Percentiles rank a stretch among this genome's conserved stretches.
Evolutionary conservation across 208 protist species (phyloP).

Genomic region (Leishmania tarentolae): DNA sequence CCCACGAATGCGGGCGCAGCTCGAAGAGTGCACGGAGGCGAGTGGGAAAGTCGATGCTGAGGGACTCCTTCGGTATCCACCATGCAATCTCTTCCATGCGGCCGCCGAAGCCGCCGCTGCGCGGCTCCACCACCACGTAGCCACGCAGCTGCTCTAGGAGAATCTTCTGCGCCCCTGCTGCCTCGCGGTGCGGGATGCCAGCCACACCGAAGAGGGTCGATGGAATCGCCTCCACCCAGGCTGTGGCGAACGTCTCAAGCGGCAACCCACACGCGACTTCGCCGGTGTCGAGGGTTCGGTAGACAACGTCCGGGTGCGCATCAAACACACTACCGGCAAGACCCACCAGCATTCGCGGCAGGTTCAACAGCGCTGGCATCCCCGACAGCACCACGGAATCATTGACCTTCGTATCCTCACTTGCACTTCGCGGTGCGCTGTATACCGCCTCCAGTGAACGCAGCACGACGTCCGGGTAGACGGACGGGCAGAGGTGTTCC

Average conservation of each 20-base stretch:
- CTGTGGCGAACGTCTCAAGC: slow-evolving; percentile 38
- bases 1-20: slow-evolving; percentile 50
- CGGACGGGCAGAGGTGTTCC: slow-evolving; percentile 50
- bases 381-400: slow-evolving; percentile 5
- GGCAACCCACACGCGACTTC: slow-evolving; percentile 25
- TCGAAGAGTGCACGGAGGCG: slow-evolving; percentile 62
- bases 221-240: slow-evolving; percentile 42
- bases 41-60: slow-evolving; percentile 38
- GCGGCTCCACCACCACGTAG: slow-evolving; percentile 31
- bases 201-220: slow-evolving; percentile 34
- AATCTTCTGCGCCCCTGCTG: background rate
- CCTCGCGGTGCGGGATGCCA: slow-evolving; percentile 16
- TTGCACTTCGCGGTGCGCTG: slow-evolving; percentile 10
- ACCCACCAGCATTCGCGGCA: slow-evolving; percentile 35
- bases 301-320: slow-evolving; percentile 6
- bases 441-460: slow-evolving; percentile 50
- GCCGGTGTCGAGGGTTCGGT: slow-evolving; percentile 10
- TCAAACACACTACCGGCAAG: slow-evolving; percentile 58
- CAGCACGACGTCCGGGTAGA: slow-evolving; percentile 61
- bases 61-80: slow-evolving; percentile 51
- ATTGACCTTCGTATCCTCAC: background rate
- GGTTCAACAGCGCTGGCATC: slow-evolving; percentile 23
- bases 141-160: slow-evolving; percentile 45
- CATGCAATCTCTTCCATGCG: slow-evolving; percentile 22
- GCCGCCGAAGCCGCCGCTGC: background rate